Conservation (phyloP, 2,329 filamentous ascomycete genomes). For the Coccinonectria pachysandricola region DNA sequence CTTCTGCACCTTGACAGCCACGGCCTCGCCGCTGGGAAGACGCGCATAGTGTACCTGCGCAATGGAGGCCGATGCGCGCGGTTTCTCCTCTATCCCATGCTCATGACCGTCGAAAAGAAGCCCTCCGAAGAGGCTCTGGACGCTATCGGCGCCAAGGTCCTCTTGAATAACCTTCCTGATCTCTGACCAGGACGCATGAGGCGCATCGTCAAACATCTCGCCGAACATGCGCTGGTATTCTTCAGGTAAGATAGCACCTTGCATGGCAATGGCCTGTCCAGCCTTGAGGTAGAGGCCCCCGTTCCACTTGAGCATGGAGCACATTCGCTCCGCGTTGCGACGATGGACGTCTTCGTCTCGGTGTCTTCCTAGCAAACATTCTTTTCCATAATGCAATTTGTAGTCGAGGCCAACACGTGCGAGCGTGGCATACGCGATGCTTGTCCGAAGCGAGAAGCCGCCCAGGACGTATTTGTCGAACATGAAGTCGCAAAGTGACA, state of each 20-base stretch:
- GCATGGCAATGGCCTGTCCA: conserved; percentile 96
- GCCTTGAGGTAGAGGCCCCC: conserved; percentile 96
- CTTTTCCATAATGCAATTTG: too few species aligned
- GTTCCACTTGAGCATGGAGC: conserved; percentile 71
- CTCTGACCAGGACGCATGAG: conserved; percentile 80
- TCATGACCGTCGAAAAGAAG: conserved; percentile 61
- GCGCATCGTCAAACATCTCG: conserved; percentile 95
- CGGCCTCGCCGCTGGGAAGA: conserved; percentile 74
- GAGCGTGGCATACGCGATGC: too few species aligned
- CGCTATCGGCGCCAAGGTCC: conserved; percentile 69
- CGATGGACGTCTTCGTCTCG: conserved; percentile 71
- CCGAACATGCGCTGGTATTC: conserved; percentile 96
- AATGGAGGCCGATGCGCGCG: conserved; percentile 74
- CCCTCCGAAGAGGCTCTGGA: conserved; percentile 87
- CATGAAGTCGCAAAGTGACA: too few species aligned
- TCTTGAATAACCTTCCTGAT: conserved; percentile 76
- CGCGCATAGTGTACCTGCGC: conserved; percentile 95
- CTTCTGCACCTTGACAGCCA: conserved; percentile 96
- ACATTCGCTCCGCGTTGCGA: conserved; percentile 75
- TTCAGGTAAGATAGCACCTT: conserved; percentile 83
- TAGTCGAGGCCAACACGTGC: too few species aligned
- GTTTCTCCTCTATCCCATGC: conserved; percentile 51
- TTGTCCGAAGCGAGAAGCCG: too few species aligned
- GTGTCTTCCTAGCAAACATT: too few species aligned
- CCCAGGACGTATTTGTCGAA: too few species aligned